phyloP scores from a whole-genome alignment of 208 protist genomes.

The Balamuthia mandrillaris region DNA sequence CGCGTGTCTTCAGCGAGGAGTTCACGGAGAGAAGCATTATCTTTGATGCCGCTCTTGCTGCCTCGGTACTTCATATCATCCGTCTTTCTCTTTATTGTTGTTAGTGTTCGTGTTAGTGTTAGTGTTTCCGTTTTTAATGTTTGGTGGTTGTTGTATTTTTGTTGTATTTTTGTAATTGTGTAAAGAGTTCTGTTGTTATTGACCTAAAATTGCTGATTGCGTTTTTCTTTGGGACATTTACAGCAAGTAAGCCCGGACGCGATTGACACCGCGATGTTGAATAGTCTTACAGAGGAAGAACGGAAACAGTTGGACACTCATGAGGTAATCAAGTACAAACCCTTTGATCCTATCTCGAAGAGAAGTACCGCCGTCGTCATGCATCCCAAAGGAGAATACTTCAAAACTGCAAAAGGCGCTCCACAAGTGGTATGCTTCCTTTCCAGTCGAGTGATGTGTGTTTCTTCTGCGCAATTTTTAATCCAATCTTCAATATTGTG shows the following conservation, averaged over 20 bases:
- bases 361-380: slow-evolving; percentile 45
- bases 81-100: neutral
- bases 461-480: neutral
- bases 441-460: neutral
- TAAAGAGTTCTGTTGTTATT: too few species aligned
- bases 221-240: neutral
- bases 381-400: slow-evolving; percentile 72
- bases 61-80: neutral
- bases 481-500: neutral
- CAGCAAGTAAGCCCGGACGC: neutral
- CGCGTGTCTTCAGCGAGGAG: slow-evolving; percentile 36
- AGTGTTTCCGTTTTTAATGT: neutral
- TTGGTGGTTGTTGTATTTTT: neutral
- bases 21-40: slow-evolving; percentile 26
- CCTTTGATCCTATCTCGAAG: slow-evolving; percentile 71
- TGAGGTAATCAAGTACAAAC: slow-evolving; percentile 46
- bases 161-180: neutral
- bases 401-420: slow-evolving; percentile 82
- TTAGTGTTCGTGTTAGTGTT: neutral
- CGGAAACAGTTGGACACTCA: neutral
- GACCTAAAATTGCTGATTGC: too few species aligned
- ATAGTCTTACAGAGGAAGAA: neutral
- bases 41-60: slow-evolving; percentile 43
- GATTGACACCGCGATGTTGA: neutral
- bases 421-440: slow-evolving; percentile 71